Percentiles rank a stretch among this genome's conserved stretches.
Evolutionary conservation across 2,329 filamentous ascomycete genomes (phyloP).

Genomic region (Colletotrichum tamarilloi): DNA sequence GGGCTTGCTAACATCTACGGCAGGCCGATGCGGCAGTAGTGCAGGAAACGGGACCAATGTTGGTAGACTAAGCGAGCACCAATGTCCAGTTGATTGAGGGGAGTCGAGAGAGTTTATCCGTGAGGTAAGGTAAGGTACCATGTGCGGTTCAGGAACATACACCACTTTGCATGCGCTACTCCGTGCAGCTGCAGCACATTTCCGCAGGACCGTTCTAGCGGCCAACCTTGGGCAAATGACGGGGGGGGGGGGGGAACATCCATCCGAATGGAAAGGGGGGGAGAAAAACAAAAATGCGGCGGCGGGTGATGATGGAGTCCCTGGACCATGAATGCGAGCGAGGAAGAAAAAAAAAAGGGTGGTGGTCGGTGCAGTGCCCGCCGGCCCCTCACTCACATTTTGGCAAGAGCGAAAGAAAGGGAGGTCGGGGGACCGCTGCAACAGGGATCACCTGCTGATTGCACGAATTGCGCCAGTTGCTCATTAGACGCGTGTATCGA

Average conservation of each 20-base stretch:
- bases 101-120: not conserved
- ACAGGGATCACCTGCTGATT: constrained; percentile 24
- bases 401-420: constrained; percentile 16
- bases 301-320: constrained; percentile 12
- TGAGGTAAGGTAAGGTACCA: not conserved
- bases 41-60: not conserved
- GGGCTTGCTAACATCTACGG: no score
- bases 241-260: not conserved
- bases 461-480: not conserved
- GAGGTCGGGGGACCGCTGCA: constrained; percentile 10
- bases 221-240: not conserved
- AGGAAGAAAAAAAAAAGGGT: constrained; percentile 9
- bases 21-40: no score
- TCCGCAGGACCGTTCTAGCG: not conserved
- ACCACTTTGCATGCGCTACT: constrained; percentile 10
- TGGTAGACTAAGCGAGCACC: not conserved
- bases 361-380: constrained; percentile 23
- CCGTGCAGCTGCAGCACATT: not conserved
- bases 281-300: not conserved
- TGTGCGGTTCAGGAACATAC: not conserved
- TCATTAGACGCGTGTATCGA: not conserved
- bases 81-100: not conserved
- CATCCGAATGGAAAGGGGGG: not conserved
- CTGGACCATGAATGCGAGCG: not conserved
- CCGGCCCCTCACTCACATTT: constrained; percentile 13